phyloP scores from a whole-genome alignment of 768 basidiomycete species.

The Pleurotus citrinopileatus region DNA sequence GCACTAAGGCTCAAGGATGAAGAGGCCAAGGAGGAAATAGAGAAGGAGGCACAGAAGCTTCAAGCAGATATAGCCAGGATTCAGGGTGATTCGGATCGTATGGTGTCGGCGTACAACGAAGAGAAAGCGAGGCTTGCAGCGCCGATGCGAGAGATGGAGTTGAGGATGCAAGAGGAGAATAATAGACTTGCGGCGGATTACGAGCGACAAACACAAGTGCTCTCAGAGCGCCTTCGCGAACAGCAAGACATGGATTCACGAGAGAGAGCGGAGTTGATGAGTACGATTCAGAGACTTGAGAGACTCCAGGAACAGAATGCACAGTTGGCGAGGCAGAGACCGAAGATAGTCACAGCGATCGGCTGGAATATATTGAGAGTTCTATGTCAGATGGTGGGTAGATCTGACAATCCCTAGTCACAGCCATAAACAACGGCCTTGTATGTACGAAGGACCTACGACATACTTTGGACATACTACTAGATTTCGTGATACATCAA shows the following conservation, averaged over 20 bases:
- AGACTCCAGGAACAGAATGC: neutral
- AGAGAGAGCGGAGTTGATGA: neutral
- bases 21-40: conserved; percentile 30
- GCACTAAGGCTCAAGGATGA: conserved; percentile 33
- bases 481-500: too few species aligned
- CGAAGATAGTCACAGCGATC: neutral
- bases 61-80: conserved; percentile 30
- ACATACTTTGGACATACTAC: too few species aligned
- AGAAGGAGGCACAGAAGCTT: conserved; percentile 31
- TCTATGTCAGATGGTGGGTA: too few species aligned
- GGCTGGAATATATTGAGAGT: too few species aligned
- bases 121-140: conserved; percentile 23
- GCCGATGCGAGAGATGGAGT: conserved; percentile 6
- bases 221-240: neutral
- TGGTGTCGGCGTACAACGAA: conserved; percentile 27
- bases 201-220: neutral
- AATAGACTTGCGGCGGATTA: neutral
- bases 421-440: too few species aligned
- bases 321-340: neutral
- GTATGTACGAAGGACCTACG: too few species aligned
- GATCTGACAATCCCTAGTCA: too few species aligned
- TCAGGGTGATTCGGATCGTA: conserved; percentile 23
- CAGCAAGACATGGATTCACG: neutral
- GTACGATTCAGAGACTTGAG: neutral
- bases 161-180: neutral